Conservation (phyloP, 106 monocot species). For the Posidonia australis region DNA sequence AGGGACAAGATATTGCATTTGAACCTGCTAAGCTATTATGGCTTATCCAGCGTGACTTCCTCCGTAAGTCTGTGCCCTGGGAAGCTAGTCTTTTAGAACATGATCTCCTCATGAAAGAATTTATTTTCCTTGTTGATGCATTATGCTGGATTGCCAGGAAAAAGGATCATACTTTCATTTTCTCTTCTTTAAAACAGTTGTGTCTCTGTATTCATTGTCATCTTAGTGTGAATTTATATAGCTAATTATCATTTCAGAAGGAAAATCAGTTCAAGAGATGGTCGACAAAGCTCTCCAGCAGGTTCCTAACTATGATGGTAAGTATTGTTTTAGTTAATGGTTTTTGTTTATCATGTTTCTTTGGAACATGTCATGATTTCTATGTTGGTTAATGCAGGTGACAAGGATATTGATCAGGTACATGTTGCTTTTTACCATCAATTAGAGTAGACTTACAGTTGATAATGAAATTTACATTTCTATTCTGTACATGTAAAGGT, state of each 20-base stretch:
- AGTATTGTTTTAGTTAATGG: conserved; percentile 2
- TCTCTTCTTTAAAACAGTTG: not conserved
- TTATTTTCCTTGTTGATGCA: not conserved
- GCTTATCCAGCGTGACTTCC: conserved; percentile 99
- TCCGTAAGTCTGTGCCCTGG: conserved; percentile 75
- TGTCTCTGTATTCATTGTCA: not conserved
- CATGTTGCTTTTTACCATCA: not conserved
- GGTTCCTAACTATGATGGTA: conserved; percentile 78
- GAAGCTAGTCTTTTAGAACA: not conserved
- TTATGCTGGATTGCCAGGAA: not conserved
- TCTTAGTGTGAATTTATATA: not conserved
- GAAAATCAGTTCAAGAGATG: conserved; percentile 43
- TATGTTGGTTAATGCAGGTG: conserved; percentile 40
- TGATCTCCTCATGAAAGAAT: not conserved
- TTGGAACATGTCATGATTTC: not conserved
- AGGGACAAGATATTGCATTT: conserved; percentile 99
- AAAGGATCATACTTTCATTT: not conserved
- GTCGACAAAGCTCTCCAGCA: conserved; percentile 84
- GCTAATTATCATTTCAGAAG: conserved; percentile 9
- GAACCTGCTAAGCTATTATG: conserved; percentile 95
- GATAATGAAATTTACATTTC: not conserved
- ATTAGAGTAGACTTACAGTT: not conserved
- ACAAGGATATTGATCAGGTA: conserved; percentile 97
- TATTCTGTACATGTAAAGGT: conserved; percentile 26
- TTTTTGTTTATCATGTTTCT: not conserved